phyloP scores from a whole-genome alignment of 2,329 filamentous ascomycete genomes.

The Myriangium duriaei region DNA sequence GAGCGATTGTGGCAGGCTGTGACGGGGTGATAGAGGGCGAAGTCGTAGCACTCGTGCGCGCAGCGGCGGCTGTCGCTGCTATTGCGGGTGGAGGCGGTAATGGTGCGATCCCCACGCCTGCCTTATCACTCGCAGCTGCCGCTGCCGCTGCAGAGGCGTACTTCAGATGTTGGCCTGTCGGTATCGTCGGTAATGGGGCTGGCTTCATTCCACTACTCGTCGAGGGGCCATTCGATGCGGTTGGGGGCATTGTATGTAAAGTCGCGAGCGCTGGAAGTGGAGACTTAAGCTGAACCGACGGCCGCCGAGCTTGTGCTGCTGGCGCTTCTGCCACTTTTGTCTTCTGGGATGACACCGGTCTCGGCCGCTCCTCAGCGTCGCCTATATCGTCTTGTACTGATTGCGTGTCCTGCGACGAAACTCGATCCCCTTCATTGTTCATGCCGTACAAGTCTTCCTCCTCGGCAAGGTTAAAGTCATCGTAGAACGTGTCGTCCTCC shows the following conservation, averaged over 20 bases:
- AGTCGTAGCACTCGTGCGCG: slow-evolving; percentile 44
- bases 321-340: slow-evolving; percentile 47
- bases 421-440: slow-evolving; percentile 65
- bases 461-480: slow-evolving; percentile 82
- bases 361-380: slow-evolving; percentile 38
- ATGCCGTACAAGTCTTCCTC: slow-evolving; percentile 84
- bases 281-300: slow-evolving; percentile 87
- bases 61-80: slow-evolving; percentile 28
- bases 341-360: slow-evolving; percentile 31
- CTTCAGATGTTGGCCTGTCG: slow-evolving; percentile 81
- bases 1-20: slow-evolving; percentile 32
- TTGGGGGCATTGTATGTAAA: slow-evolving; percentile 60
- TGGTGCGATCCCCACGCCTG: slow-evolving; percentile 78
- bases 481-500: slow-evolving; percentile 90
- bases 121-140: slow-evolving; percentile 81
- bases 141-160: slow-evolving; percentile 94
- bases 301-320: slow-evolving; percentile 47
- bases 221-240: slow-evolving; percentile 47
- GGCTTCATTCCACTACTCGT: slow-evolving; percentile 69
- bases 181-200: slow-evolving; percentile 69
- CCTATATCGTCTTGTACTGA: slow-evolving; percentile 75
- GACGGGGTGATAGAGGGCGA: slow-evolving; percentile 41
- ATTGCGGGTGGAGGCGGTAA: slow-evolving; percentile 75
- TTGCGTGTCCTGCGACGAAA: slow-evolving; percentile 90
- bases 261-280: slow-evolving; percentile 87